Evolutionary conservation across 108 stramenopile species (phyloP).

Genomic region (Pseudonitzschia pungens): DNA sequence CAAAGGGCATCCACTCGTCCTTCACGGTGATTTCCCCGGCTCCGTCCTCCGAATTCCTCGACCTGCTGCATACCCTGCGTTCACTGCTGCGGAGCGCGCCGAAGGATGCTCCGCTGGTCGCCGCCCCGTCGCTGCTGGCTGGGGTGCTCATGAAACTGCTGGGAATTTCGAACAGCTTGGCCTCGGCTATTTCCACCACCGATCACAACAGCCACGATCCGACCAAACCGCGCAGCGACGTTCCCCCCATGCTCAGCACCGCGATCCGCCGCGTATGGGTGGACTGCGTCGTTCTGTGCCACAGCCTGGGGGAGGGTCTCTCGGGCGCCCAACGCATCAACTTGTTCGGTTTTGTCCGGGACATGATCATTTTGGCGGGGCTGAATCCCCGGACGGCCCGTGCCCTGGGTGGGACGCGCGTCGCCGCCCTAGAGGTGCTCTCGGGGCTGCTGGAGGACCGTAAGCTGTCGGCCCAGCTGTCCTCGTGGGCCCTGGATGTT

Average conservation of each 20-base stretch:
- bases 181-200: background rate
- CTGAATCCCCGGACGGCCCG: constrained; percentile 69
- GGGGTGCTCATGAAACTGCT: constrained; percentile 78
- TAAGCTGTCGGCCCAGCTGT: constrained; percentile 45
- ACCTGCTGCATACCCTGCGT: constrained; percentile 59
- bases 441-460: constrained; percentile 48
- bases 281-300: constrained; percentile 77
- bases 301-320: constrained; percentile 60
- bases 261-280: constrained; percentile 76
- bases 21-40: constrained; percentile 65
- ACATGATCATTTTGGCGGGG: constrained; percentile 73
- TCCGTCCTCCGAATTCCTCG: constrained; percentile 63
- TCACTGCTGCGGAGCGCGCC: constrained; percentile 60
- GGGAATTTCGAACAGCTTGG: constrained; percentile 60
- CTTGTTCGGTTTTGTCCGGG: constrained; percentile 53
- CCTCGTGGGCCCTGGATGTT: constrained; percentile 75
- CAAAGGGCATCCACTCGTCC: constrained; percentile 80
- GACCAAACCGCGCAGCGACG: constrained; percentile 26
- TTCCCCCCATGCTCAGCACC: constrained; percentile 73
- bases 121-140: constrained; percentile 79
- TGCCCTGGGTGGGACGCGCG: constrained; percentile 73
- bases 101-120: constrained; percentile 52
- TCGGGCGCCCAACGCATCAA: constrained; percentile 68
- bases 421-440: constrained; percentile 74
- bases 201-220: constrained; percentile 26